phyloP scores from a whole-genome alignment of 139 green algal genomes.

The Ulvella scutata region DNA sequence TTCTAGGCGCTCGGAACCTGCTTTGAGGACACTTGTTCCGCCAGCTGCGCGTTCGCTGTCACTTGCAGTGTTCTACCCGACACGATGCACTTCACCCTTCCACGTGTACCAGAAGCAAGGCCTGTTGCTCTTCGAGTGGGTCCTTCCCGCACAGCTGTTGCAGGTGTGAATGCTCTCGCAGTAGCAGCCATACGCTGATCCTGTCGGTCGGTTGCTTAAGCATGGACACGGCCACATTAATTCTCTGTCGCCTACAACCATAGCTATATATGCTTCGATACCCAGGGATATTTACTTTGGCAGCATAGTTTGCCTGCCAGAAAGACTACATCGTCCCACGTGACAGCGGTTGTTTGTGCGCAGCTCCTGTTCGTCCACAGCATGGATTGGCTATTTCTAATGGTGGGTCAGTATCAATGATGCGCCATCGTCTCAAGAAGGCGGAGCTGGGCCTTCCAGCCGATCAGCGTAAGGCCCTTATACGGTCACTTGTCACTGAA shows the following conservation, averaged over 20 bases:
- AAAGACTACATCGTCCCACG: neutral
- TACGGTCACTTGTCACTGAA: conserved; percentile 83
- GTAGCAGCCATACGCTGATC: too few species aligned
- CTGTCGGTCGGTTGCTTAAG: too few species aligned
- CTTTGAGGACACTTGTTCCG: too few species aligned
- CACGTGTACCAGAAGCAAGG: neutral
- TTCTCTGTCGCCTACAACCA: too few species aligned
- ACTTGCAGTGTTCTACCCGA: neutral
- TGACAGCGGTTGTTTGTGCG: neutral
- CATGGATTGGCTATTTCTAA: neutral
- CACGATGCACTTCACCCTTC: conserved; percentile 1
- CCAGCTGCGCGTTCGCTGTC: too few species aligned
- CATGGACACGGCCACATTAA: too few species aligned
- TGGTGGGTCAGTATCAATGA: conserved; percentile 29
- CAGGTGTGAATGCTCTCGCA: neutral
- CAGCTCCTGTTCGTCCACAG: neutral
- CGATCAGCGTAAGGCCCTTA: conserved; percentile 93
- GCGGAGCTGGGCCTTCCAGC: conserved; percentile 71
- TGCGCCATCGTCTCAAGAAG: conserved; percentile 79
- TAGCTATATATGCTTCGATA: too few species aligned
- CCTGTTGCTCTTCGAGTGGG: neutral
- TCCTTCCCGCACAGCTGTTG: neutral
- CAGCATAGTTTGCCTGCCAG: too few species aligned
- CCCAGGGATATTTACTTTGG: too few species aligned
- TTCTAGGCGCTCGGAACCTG: too few species aligned